These are phyloP conservation scores for Amesomyces nigricolor DNA, from an alignment of 2,329 filamentous ascomycete genomes.

Conservation along the genomic window DNA sequence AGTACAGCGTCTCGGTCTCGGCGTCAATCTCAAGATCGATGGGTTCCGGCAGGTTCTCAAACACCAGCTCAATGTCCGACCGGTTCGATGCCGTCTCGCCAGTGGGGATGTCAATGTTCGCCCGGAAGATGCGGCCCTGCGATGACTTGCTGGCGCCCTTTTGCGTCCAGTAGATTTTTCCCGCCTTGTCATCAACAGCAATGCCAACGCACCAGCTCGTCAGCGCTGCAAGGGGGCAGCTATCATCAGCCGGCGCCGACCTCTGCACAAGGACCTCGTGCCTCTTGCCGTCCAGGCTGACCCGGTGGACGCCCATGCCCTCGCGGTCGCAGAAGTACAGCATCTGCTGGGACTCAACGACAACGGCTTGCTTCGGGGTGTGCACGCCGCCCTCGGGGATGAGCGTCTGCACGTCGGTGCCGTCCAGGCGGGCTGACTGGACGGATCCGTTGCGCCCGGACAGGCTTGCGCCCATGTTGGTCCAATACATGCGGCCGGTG, in stretches of 20 bases:
- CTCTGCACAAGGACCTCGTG: constrained; percentile 35
- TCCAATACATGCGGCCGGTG: constrained; percentile 41
- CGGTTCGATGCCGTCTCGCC: constrained; percentile 32
- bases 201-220: constrained; percentile 52
- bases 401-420: constrained; percentile 39
- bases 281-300: constrained; percentile 35
- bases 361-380: constrained; percentile 41
- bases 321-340: constrained; percentile 42
- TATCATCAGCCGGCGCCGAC: constrained; percentile 23
- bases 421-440: constrained; percentile 41
- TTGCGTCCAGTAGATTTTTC: constrained; percentile 54
- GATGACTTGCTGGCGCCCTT: constrained; percentile 48
- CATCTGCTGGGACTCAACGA: constrained; percentile 26
- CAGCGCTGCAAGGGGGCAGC: background rate
- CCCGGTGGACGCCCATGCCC: constrained; percentile 36
- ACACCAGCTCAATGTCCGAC: constrained; percentile 38
- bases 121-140: constrained; percentile 48
- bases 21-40: constrained; percentile 53
- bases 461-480: constrained; percentile 38
- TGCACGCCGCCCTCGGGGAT: constrained; percentile 39
- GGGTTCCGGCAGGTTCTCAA: constrained; percentile 45
- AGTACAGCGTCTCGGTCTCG: constrained; percentile 42
- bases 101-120: constrained; percentile 36
- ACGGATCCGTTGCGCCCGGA: constrained; percentile 37
- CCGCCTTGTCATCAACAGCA: constrained; percentile 36